Base-by-base conservation (phyloP, 331 rosid genomes). In the Prunus yedoensis region DNA sequence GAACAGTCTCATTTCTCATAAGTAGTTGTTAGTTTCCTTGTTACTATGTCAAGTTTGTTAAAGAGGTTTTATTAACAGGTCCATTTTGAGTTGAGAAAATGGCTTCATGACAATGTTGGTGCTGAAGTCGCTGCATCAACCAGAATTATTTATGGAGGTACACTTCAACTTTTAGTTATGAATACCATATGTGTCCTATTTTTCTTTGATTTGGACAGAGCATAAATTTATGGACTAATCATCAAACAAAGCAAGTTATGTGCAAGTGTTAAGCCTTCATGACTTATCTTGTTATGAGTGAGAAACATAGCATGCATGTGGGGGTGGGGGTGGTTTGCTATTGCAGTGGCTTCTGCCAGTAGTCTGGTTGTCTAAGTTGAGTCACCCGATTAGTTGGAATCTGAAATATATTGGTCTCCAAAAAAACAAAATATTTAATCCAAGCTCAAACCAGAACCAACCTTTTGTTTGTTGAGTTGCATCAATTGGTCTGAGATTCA, bases 141-240 rank as follows among this genome's bases (percentile, higher is more conserved):
- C 71, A 88, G 97, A 85, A 90, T 94, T 41, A 91, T 94, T 82
- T 91, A 91, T 81, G 98, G 98, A 86, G 98, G 98, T 91, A 91
- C 50, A 41, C 71, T 25, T 43, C 64, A 32, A 59, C 56, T 66
- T 8, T 32, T 30, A 25, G 50, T 35, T 14, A 1, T 47, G 30
- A 46, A 32, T 59, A 18, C 67, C 57, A 35, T 53, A 60, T 5
- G 17, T 4, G 7, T 14, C 61, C 13, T 10, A 0, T 32, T 16
- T 76, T 1, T 66, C 30, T 21, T 43, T 76, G 28, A 50, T 61
- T 30, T 10, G 32, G 63, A 15, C 5, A 50, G 71, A 28, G 10
- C 21, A 15, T 46, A 28, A 63, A 62, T 18, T 35, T 62, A 74
- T 28, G 0, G 38, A 27, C 77, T 50, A n/a, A 63, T 50, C 69